These are phyloP conservation scores for Wakefieldia striispora DNA, from an alignment of 768 basidiomycete genomes.

Conservation along the genomic window DNA sequence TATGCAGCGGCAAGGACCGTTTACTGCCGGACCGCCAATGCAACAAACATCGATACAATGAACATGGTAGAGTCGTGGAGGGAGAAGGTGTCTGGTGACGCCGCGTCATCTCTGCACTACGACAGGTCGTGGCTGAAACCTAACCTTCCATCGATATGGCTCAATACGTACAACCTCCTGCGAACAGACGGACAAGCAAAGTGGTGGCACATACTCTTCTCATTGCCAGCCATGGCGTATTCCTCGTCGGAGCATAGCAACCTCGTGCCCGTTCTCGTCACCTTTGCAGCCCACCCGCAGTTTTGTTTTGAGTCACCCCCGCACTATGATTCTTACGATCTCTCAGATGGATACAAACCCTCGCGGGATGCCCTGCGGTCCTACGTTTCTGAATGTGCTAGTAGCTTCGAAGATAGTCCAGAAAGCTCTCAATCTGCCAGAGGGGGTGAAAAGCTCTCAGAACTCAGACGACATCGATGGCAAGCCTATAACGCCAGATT, in stretches of 20 bases:
- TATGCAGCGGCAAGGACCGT: constrained; percentile 13
- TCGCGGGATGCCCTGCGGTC: not conserved
- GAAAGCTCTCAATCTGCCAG: constrained; percentile 1
- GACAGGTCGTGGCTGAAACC: constrained; percentile 28
- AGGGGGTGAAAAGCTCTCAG: not conserved
- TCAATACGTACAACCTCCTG: constrained; percentile 29
- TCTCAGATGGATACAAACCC: constrained; percentile 9
- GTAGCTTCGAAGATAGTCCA: constrained; percentile 10
- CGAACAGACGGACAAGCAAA: constrained; percentile 10
- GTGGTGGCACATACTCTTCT: constrained; percentile 28
- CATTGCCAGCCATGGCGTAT: constrained; percentile 34
- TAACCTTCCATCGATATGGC: constrained; percentile 21
- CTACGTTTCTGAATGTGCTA: not conserved
- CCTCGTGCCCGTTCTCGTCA: constrained; percentile 30
- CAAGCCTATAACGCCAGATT: constrained; percentile 7
- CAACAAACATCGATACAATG: not conserved
- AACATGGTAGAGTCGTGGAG: constrained; percentile 10
- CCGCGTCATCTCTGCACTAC: constrained; percentile 21
- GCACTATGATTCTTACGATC: constrained; percentile 6
- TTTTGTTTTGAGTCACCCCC: constrained; percentile 18
- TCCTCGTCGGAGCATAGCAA: constrained; percentile 3
- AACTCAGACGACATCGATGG: constrained; percentile 4
- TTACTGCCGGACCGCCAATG: not conserved
- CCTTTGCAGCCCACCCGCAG: constrained; percentile 23
- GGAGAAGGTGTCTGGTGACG: not conserved